Percentiles rank a stretch among this genome's conserved stretches.
Evolutionary conservation across 257 asterid species (phyloP).

Genomic region (Leonotis leonurus): DNA sequence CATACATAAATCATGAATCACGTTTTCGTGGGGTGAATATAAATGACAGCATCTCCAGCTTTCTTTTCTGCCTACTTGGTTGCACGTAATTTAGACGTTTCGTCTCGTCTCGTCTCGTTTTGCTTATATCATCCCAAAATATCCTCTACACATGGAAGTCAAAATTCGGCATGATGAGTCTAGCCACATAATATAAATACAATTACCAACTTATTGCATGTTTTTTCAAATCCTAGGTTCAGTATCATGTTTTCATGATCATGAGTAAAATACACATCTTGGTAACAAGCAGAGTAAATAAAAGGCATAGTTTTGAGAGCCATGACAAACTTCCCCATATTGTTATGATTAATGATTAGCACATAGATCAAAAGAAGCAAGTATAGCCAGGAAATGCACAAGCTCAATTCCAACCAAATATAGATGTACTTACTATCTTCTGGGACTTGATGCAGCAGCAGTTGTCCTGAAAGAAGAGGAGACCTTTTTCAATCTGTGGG

Average conservation of each 20-base stretch:
- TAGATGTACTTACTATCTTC: constrained; percentile 42
- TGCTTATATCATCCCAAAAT: constrained; percentile 1
- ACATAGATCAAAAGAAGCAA: too few relatives aligned
- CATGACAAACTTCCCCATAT: too few relatives aligned
- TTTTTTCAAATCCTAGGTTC: too few relatives aligned
- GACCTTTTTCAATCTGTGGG: constrained; percentile 47
- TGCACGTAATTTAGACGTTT: not conserved
- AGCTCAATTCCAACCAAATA: not conserved
- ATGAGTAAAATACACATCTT: too few relatives aligned
- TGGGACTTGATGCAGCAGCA: constrained; percentile 38
- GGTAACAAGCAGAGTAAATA: too few relatives aligned
- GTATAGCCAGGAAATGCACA: not conserved
- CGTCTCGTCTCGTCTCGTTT: too few relatives aligned
- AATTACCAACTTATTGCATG: not conserved
- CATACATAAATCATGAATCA: not conserved
- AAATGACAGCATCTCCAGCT: constrained; percentile 4
- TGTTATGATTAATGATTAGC: too few relatives aligned
- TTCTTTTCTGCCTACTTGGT: not conserved
- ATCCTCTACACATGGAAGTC: constrained; percentile 9
- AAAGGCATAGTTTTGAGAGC: too few relatives aligned
- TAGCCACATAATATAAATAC: not conserved
- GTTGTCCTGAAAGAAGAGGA: constrained; percentile 40
- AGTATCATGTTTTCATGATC: too few relatives aligned
- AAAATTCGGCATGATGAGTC: not conserved
- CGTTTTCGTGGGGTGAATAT: not conserved